Evolutionary conservation across 805 yeast genomes (phyloP), one percentile per base, ranked within the genome.

Genomic region (Kockiozyma suomiensis): DNA sequence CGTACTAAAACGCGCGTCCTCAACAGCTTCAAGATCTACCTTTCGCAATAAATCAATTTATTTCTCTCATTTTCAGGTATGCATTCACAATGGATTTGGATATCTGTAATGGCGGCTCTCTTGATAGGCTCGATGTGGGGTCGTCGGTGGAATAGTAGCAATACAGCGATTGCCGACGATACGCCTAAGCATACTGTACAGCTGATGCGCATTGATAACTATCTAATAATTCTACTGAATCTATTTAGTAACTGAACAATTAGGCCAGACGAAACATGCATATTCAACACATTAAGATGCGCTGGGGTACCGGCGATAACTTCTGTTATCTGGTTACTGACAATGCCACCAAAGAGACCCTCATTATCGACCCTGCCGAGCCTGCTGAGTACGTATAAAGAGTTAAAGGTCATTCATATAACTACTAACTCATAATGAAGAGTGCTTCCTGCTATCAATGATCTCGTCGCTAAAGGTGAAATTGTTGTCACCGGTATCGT

Each of bases 271-370:
- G 89, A 68, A 81, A 74, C 49, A 94, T 94, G 99, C 94, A 89
- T 68, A 81, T 94, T 58, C 80, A 83, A 67, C 75, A 87, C 32
- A 83, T 94, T 67, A 92, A 93, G 56, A 92, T 92, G 97, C 83
- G 97, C 74, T 93, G 98, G 97, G 90, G 93, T 55, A 72, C 84
- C 26, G 97, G 97, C 56, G 94, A 93, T 71, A 94, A 94, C 77
- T 94, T 92, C 75, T 81, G 92, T 68, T 94, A 94, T 72, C 73
- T 92, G 8, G 72, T 94, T 33, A 80, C 83, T 6, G 97, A 92
- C 74, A 82, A 82, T 25, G 76, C 78, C 17, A 79, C 90, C 5
- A 80, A 77, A 50, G 80, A 84, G 60, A 83, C 96, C 4, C 88
- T 96, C 86, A 68, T 94, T 35, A 86, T 94, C 65, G 99, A 94